Evolutionary conservation across 2,329 filamentous ascomycete genomes (phyloP).

Genomic region (Phaeosphaeria sp.): DNA sequence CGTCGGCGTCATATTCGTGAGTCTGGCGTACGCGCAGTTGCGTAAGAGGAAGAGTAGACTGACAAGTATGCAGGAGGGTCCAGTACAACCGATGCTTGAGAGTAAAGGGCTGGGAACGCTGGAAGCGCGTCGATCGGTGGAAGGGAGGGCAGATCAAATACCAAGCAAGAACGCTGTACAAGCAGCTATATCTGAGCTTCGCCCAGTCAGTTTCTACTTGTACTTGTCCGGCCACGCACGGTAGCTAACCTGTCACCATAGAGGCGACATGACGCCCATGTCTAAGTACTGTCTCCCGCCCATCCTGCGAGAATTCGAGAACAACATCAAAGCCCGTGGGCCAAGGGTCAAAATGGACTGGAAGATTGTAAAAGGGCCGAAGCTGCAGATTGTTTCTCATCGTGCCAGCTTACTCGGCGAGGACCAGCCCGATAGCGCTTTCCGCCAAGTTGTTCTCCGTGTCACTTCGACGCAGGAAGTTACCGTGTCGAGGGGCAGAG

Average conservation of each 20-base stretch:
- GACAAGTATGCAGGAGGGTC: constrained; percentile 15
- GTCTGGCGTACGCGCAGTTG: neutral
- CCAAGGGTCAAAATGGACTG: constrained; percentile 56
- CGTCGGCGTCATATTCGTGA: constrained; percentile 23
- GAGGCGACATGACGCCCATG: constrained; percentile 25
- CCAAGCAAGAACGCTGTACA: constrained; percentile 65
- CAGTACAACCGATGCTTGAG: constrained; percentile 20
- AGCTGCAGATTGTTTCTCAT: constrained; percentile 63
- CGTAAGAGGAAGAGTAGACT: constrained; percentile 1
- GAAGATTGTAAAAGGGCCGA: constrained; percentile 23
- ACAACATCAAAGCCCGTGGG: constrained; percentile 60
- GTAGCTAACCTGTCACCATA: constrained; percentile 1
- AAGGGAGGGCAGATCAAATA: constrained; percentile 15
- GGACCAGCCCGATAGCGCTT: constrained; percentile 27
- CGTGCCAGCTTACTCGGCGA: constrained; percentile 56
- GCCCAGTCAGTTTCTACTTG: neutral
- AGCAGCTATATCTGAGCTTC: constrained; percentile 59
- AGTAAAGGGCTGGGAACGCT: constrained; percentile 18
- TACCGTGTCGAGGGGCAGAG: neutral
- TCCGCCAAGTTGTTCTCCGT: constrained; percentile 35
- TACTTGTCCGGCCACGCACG: neutral
- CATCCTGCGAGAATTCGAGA: constrained; percentile 60
- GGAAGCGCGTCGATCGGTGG: constrained; percentile 18
- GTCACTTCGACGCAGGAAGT: constrained; percentile 31
- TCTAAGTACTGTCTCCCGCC: constrained; percentile 61